A percentile compares a stretch with the other conserved stretches of the same genome.
Evolutionary conservation across 768 basidiomycete genomes (phyloP).

Genomic region (Lactarius hatsudake): DNA sequence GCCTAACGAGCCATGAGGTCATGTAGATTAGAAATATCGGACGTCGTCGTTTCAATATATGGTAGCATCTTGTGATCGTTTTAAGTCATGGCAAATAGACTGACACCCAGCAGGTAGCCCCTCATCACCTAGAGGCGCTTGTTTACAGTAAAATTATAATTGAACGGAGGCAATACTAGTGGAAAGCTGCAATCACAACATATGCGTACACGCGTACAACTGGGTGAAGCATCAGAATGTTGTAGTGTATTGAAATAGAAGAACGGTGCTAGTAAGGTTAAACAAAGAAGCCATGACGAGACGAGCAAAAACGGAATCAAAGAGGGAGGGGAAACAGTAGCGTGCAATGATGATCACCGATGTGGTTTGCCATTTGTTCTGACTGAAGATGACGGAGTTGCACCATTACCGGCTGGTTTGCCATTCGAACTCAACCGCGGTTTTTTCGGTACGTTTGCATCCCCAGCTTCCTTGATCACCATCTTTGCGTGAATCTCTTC

Average conservation of each 20-base stretch:
- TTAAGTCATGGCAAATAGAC: no score
- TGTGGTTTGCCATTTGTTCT: conserved; percentile 62
- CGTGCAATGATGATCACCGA: conserved; percentile 41
- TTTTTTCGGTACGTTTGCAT: conserved; percentile 54
- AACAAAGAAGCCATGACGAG: neutral
- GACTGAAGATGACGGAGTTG: conserved; percentile 41
- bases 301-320: neutral
- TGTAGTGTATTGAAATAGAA: conserved; percentile 22
- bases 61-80: no score
- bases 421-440: conserved; percentile 47
- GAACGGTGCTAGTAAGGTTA: conserved; percentile 3
- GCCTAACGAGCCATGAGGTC: no score
- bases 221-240: conserved; percentile 8
- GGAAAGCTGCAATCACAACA: conserved; percentile 11
- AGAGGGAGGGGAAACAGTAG: neutral
- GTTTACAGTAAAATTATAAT: conserved; percentile 1
- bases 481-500: conserved; percentile 96
- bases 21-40: no score
- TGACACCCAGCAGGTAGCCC: no score
- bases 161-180: conserved; percentile 2
- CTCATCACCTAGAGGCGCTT: no score
- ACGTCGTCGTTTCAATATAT: no score
- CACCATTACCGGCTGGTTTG: conserved; percentile 45
- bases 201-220: conserved; percentile 19
- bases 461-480: conserved; percentile 79